Evolutionary conservation across 2,329 filamentous ascomycete species (phyloP).

Genomic region (Rhynchosporium secalis): DNA sequence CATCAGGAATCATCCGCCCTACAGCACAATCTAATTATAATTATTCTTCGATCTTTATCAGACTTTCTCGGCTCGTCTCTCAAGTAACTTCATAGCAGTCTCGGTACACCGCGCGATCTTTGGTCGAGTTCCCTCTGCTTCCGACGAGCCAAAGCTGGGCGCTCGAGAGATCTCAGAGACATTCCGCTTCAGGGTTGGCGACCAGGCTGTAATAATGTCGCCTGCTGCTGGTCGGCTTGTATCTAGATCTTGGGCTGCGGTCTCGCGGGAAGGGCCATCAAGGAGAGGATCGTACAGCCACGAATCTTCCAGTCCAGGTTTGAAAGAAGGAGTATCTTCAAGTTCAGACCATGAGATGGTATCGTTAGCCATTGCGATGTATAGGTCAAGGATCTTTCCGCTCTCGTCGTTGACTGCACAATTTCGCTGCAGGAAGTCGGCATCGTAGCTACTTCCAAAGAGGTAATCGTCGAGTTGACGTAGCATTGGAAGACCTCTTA

Average conservation of each 20-base stretch:
- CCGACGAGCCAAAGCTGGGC: slow-evolving; percentile 47
- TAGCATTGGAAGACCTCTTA: slow-evolving; percentile 60
- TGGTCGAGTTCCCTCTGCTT: slow-evolving; percentile 32
- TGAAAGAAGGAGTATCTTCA: slow-evolving; percentile 48
- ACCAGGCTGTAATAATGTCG: slow-evolving; percentile 43
- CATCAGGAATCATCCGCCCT: slow-evolving; percentile 1
- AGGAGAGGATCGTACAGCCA: slow-evolving; percentile 55
- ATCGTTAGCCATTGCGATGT: slow-evolving; percentile 56
- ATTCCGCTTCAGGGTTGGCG: slow-evolving; percentile 48
- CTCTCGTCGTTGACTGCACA: slow-evolving; percentile 57
- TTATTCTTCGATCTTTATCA: slow-evolving; percentile 19
- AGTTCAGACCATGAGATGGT: slow-evolving; percentile 55
- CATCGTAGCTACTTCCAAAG: slow-evolving; percentile 48
- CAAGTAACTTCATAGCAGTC: slow-evolving; percentile 32
- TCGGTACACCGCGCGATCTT: slow-evolving; percentile 34
- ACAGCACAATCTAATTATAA: slow-evolving; percentile 25
- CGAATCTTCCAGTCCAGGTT: slow-evolving; percentile 54
- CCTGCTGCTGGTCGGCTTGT: slow-evolving; percentile 45
- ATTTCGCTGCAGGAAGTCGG: slow-evolving; percentile 52
- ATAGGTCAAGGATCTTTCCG: slow-evolving; percentile 59
- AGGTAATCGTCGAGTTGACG: slow-evolving; percentile 51
- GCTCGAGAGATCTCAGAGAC: slow-evolving; percentile 54
- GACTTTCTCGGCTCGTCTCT: slow-evolving; percentile 35
- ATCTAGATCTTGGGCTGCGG: slow-evolving; percentile 12
- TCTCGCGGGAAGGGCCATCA: slow-evolving; percentile 44